Conservation (phyloP, 805 yeast genomes). For the Saccharomycopsis sp. region DNA sequence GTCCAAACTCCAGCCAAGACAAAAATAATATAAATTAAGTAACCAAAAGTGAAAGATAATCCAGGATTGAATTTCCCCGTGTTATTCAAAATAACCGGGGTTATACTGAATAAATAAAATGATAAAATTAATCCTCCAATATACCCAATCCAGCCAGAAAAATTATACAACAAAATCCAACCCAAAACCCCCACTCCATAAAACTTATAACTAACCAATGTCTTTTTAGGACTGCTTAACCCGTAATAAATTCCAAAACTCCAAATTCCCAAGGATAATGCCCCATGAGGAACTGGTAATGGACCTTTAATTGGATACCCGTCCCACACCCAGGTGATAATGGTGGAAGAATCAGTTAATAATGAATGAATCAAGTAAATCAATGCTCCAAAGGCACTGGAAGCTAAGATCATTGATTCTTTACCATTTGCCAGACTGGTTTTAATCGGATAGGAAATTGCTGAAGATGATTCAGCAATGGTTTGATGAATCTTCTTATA, state of each 20-base stretch:
- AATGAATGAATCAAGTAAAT: constrained; percentile 64
- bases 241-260: constrained; percentile 46
- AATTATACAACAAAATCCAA: constrained; percentile 37
- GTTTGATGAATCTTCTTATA: constrained; percentile 17
- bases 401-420: constrained; percentile 41
- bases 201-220: constrained; percentile 1
- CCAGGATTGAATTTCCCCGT: constrained; percentile 48
- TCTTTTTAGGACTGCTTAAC: constrained; percentile 19
- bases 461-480: constrained; percentile 18
- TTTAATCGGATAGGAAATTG: constrained; percentile 4
- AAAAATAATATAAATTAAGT: constrained; percentile 40
- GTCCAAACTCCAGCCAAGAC: constrained; percentile 88
- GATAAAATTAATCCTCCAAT: constrained; percentile 58
- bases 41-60: constrained; percentile 37
- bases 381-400: constrained; percentile 67
- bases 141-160: constrained; percentile 63
- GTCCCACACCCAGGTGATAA: constrained; percentile 94
- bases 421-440: constrained; percentile 12
- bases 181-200: constrained; percentile 35
- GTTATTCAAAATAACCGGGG: constrained; percentile 51
- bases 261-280: constrained; percentile 50
- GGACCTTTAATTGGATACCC: constrained; percentile 88
- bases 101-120: constrained; percentile 49
- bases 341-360: constrained; percentile 73
- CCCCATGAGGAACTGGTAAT: constrained; percentile 77